Conservation (phyloP, 2,329 filamentous ascomycete species). For the Aspergillus sp. region DNA sequence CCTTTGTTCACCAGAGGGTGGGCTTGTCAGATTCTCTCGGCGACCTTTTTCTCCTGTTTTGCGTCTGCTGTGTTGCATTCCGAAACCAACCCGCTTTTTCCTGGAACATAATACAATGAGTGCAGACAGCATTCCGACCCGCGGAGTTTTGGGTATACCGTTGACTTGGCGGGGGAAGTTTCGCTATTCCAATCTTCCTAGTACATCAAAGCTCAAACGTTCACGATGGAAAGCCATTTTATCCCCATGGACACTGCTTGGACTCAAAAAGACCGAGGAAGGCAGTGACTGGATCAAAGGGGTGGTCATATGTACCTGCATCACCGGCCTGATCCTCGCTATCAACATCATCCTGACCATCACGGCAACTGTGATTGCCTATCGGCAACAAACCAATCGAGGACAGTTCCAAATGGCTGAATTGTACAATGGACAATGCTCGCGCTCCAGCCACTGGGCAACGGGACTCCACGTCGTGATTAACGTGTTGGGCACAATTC, state of each 20-base stretch:
- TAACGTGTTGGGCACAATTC: not conserved
- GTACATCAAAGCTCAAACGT: not conserved
- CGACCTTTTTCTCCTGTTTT: too few relatives aligned
- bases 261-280: not conserved
- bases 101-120: too few relatives aligned
- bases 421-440: not conserved
- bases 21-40: too few relatives aligned
- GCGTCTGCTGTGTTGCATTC: too few relatives aligned
- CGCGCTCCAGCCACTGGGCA: not conserved
- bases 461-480: not conserved
- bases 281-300: not conserved
- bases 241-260: not conserved
- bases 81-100: too few relatives aligned
- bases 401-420: not conserved
- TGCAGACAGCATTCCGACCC: too few relatives aligned
- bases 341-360: not conserved
- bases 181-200: too few relatives aligned
- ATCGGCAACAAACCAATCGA: not conserved
- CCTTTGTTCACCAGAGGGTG: too few relatives aligned
- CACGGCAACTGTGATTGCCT: not conserved
- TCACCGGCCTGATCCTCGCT: not conserved
- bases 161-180: too few relatives aligned
- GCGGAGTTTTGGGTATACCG: too few relatives aligned
- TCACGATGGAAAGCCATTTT: not conserved
- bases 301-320: not conserved